A percentile compares a stretch with the other conserved stretches of the same genome.
phyloP scores from a whole-genome alignment of 345 rosid species.

The Heritiera littoralis region DNA sequence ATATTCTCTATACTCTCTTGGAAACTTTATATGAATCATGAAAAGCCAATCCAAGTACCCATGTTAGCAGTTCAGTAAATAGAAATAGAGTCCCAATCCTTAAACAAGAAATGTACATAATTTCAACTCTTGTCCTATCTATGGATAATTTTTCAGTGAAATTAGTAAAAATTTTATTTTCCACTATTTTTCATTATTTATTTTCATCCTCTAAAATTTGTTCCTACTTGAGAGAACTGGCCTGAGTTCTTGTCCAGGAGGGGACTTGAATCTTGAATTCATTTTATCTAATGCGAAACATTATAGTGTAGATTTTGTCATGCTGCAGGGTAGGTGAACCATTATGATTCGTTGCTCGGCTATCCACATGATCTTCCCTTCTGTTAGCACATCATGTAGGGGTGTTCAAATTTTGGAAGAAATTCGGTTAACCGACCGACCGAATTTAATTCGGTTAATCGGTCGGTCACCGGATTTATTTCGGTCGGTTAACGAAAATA shows the following conservation, averaged over 20 bases:
- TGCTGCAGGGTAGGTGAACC: constrained; percentile 41
- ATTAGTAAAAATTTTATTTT: too few relatives aligned
- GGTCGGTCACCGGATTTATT: too few relatives aligned
- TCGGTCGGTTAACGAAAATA: too few relatives aligned
- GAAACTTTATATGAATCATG: not conserved
- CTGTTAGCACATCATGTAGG: constrained; percentile 25
- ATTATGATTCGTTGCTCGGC: constrained; percentile 25
- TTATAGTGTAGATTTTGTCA: constrained; percentile 5
- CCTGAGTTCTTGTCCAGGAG: not conserved
- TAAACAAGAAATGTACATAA: not conserved
- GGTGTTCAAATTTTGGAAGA: too few relatives aligned
- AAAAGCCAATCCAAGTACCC: not conserved
- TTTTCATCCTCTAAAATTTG: not conserved
- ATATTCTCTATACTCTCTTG: not conserved
- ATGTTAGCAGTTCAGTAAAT: not conserved
- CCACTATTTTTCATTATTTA: not conserved
- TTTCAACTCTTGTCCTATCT: not conserved
- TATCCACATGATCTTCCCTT: constrained; percentile 23
- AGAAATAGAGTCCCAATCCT: not conserved
- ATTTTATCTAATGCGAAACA: constrained; percentile 16
- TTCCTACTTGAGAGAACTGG: not conserved
- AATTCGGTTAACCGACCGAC: too few relatives aligned
- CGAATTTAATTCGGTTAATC: too few relatives aligned
- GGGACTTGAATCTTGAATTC: not conserved
- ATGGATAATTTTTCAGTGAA: not conserved